Evolutionary conservation across 2,329 filamentous ascomycete species (phyloP).

Genomic region (Verticillium nubilum): DNA sequence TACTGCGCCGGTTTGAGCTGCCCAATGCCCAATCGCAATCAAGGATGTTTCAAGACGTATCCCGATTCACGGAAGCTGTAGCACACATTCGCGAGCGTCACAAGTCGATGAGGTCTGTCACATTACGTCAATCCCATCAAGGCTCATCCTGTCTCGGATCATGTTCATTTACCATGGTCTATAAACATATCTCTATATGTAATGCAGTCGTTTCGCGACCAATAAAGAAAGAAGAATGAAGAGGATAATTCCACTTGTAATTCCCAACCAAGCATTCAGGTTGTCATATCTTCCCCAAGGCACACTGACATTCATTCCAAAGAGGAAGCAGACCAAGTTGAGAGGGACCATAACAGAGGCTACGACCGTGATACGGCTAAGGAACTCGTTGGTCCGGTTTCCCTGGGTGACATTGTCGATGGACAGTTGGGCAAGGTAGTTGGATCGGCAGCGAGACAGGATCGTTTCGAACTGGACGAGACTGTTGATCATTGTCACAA

Average conservation of each 20-base stretch:
- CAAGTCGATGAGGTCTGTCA: no score
- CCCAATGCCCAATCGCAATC: no score
- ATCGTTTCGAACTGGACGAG: slow-evolving; percentile 96
- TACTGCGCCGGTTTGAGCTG: no score
- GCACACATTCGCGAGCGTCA: no score
- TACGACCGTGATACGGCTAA: slow-evolving; percentile 92
- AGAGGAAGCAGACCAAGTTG: slow-evolving; percentile 83
- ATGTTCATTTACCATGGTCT: no score
- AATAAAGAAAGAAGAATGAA: slow-evolving; percentile 44
- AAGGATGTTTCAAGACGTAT: no score
- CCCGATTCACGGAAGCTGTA: no score
- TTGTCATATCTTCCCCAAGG: slow-evolving; percentile 52
- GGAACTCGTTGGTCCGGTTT: slow-evolving; percentile 78
- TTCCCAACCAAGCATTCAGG: slow-evolving; percentile 50
- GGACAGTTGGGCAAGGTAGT: slow-evolving; percentile 90
- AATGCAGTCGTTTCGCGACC: slow-evolving; percentile 37
- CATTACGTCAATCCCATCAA: no score
- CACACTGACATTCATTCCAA: slow-evolving; percentile 81
- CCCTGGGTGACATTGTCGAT: slow-evolving; percentile 88
- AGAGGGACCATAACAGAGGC: slow-evolving; percentile 94
- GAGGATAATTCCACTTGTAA: slow-evolving; percentile 46
- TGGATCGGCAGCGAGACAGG: slow-evolving; percentile 86
- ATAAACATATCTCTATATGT: no score
- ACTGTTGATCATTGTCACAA: slow-evolving; percentile 98
- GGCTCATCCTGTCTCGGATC: no score